phyloP scores from a whole-genome alignment of 2,329 filamentous ascomycete genomes.

The Penicillium sp. region DNA sequence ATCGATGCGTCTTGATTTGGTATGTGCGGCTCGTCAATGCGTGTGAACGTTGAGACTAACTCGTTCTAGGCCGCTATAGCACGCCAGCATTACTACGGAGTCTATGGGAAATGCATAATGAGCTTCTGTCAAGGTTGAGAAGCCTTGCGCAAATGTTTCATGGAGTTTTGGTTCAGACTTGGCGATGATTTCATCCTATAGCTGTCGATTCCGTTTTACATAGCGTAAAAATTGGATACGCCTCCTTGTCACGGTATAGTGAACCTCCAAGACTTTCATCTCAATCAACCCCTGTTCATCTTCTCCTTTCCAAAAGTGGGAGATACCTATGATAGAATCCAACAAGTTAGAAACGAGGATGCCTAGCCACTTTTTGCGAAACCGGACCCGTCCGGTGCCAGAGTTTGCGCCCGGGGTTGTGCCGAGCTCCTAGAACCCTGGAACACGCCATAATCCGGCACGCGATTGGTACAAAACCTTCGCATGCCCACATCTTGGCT shows the following conservation, averaged over 20 bases:
- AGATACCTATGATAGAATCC: not conserved
- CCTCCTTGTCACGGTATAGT: not conserved
- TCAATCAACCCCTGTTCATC: not conserved
- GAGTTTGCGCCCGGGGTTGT: not conserved
- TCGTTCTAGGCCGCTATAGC: not conserved
- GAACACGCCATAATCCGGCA: not conserved
- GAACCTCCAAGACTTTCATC: not conserved
- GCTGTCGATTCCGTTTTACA: not conserved
- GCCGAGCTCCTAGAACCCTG: not conserved
- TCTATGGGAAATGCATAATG: not conserved
- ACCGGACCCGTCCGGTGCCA: not conserved
- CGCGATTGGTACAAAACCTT: not conserved
- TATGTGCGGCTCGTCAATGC: not conserved
- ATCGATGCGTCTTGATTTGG: not conserved
- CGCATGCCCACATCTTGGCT: not conserved
- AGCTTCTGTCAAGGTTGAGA: not conserved
- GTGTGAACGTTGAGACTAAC: not conserved
- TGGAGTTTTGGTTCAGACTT: not conserved
- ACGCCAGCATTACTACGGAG: slow-evolving; percentile 1
- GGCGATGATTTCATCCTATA: not conserved
- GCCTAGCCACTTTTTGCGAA: not conserved
- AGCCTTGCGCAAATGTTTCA: not conserved
- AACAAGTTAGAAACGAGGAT: not conserved
- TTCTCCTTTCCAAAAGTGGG: not conserved
- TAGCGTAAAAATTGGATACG: not conserved